These are phyloP conservation scores for Cinnamomum chago DNA, from an alignment of 164 flowering plant species.

Conservation along the genomic window DNA sequence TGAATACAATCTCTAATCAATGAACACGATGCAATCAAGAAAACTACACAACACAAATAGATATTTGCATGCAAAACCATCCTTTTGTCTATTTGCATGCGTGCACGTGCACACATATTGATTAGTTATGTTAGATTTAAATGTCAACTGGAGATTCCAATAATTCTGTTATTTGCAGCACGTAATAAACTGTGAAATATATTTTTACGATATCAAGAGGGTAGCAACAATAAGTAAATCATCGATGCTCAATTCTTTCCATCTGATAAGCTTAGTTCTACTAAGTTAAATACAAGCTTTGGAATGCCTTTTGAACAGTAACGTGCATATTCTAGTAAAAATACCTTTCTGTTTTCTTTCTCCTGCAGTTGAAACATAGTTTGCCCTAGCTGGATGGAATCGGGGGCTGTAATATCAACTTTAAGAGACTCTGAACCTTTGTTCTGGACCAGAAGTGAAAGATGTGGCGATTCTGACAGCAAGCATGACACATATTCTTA, in stretches of 20 bases:
- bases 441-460: slow-evolving; percentile 73
- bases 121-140: too few species aligned
- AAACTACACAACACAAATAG: too few species aligned
- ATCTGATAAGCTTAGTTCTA: neutral
- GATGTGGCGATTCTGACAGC: slow-evolving; percentile 59
- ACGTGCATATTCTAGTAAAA: neutral
- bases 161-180: too few species aligned
- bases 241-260: neutral
- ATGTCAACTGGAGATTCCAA: too few species aligned
- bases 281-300: neutral
- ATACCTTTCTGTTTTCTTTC: slow-evolving; percentile 54
- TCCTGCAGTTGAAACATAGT: slow-evolving; percentile 38
- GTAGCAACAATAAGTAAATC: neutral
- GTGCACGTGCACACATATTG: too few species aligned
- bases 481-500: slow-evolving; percentile 1
- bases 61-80: too few species aligned
- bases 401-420: slow-evolving; percentile 51
- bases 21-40: too few species aligned
- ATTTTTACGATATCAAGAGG: neutral
- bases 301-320: neutral
- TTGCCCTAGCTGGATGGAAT: slow-evolving; percentile 48
- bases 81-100: too few species aligned
- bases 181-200: neutral
- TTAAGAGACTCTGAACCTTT: slow-evolving; percentile 42
- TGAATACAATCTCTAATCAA: too few species aligned